Conservation (phyloP, 2,329 filamentous ascomycete genomes). For the Colletotrichum viniferum region DNA sequence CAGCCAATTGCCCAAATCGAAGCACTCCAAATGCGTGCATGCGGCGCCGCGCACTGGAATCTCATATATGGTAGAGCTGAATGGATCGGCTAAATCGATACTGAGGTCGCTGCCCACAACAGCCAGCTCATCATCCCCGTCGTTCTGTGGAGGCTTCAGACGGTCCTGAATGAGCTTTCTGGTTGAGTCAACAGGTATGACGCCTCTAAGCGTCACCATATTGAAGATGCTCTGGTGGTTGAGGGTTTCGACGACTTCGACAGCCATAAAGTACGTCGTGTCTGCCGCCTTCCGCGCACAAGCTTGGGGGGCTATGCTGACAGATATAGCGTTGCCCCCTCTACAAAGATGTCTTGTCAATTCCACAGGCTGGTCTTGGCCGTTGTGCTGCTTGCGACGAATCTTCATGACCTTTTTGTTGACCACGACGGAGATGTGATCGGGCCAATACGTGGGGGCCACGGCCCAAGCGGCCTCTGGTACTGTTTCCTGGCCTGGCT, state of each 20-base stretch:
- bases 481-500: constrained; percentile 28
- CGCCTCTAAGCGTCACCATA: constrained; percentile 37
- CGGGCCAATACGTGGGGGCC: constrained; percentile 73
- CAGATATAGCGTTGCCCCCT: constrained; percentile 66
- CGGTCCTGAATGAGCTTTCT: constrained; percentile 60
- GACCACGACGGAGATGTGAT: constrained; percentile 69
- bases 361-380: constrained; percentile 78
- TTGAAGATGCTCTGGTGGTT: constrained; percentile 48
- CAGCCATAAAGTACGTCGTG: constrained; percentile 63
- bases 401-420: constrained; percentile 64
- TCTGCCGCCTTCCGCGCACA: constrained; percentile 16
- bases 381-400: constrained; percentile 73
- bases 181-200: constrained; percentile 52
- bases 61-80: constrained; percentile 67
- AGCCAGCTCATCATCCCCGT: constrained; percentile 65
- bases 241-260: constrained; percentile 71
- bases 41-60: constrained; percentile 71
- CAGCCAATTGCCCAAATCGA: constrained; percentile 86
- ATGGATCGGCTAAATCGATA: constrained; percentile 71
- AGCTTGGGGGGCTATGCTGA: constrained; percentile 46
- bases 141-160: constrained; percentile 35
- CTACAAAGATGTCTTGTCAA: constrained; percentile 63
- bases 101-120: constrained; percentile 62
- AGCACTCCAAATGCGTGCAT: constrained; percentile 85
- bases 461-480: constrained; percentile 64